Conservation (phyloP, 306 rosid genomes). For the Dalbergia oliveri region DNA sequence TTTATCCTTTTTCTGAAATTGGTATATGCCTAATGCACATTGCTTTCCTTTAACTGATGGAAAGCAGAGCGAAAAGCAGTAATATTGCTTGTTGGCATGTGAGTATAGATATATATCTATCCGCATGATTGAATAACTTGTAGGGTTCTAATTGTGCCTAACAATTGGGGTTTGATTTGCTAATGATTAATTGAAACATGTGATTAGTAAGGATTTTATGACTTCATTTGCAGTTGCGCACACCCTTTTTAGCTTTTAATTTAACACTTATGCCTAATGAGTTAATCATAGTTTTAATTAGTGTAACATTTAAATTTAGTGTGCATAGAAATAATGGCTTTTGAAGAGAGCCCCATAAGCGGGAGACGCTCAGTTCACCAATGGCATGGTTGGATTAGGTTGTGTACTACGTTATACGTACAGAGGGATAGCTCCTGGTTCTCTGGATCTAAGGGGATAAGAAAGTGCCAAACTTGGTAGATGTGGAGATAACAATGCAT, state of each 20-base stretch:
- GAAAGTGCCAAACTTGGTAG: conserved; percentile 28
- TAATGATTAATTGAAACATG: not conserved
- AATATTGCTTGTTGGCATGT: conserved; percentile 4
- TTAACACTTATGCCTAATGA: not conserved
- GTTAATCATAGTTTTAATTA: not conserved
- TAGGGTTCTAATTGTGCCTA: conserved; percentile 20
- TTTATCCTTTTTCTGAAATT: conserved; percentile 39
- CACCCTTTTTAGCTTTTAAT: not conserved
- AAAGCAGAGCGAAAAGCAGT: conserved; percentile 43
- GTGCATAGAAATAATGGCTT: not conserved
- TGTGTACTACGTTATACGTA: not conserved
- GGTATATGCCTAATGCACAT: conserved; percentile 49
- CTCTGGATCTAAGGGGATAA: conserved; percentile 20
- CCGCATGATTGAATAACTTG: conserved; percentile 1
- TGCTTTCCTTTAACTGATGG: conserved; percentile 32
- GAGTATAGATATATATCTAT: not conserved
- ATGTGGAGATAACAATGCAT: not conserved
- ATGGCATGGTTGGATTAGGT: conserved; percentile 12
- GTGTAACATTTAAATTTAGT: not conserved
- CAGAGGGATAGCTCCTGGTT: conserved; percentile 32
- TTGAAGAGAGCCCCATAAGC: not conserved
- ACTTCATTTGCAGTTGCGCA: not conserved
- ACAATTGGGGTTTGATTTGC: not conserved
- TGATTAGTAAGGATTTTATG: not conserved
- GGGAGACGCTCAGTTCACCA: conserved; percentile 4